These are phyloP conservation scores for Linderina pennispora DNA, from an alignment of 192 early-diverging fungal genomes.

Conservation along the genomic window DNA sequence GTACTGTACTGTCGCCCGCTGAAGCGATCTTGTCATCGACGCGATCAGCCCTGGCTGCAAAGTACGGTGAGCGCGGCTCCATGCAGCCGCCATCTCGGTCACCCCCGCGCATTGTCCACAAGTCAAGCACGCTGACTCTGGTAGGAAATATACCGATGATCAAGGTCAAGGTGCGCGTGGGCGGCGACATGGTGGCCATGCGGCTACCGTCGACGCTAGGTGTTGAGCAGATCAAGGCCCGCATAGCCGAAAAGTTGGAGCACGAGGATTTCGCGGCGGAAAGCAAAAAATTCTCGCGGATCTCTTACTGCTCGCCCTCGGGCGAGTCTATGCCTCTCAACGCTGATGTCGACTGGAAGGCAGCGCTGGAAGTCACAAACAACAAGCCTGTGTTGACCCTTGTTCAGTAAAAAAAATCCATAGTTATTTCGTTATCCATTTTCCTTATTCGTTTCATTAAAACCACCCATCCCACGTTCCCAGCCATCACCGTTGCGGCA, in stretches of 20 bases:
- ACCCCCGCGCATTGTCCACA: constrained; percentile 15
- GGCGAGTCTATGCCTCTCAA: constrained; percentile 31
- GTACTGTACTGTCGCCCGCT: too few relatives aligned
- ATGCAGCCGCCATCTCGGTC: constrained; percentile 9
- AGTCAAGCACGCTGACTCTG: constrained; percentile 25
- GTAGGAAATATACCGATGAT: constrained; percentile 33
- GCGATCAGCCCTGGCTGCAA: too few relatives aligned
- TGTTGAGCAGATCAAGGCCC: constrained; percentile 50
- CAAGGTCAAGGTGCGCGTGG: constrained; percentile 66
- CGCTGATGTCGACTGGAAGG: constrained; percentile 37
- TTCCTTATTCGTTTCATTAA: too few relatives aligned
- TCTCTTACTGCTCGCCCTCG: constrained; percentile 43
- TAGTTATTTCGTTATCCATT: constrained; percentile 3
- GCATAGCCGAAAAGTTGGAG: constrained; percentile 55
- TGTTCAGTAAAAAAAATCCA: constrained; percentile 11
- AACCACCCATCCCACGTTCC: too few relatives aligned
- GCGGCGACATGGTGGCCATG: constrained; percentile 69
- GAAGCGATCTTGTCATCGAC: too few relatives aligned
- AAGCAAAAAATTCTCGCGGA: constrained; percentile 10
- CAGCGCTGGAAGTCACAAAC: constrained; percentile 28
- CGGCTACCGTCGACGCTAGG: constrained; percentile 56
- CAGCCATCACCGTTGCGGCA: too few relatives aligned
- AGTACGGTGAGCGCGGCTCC: too few relatives aligned
- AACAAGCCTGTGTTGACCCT: constrained; percentile 39
- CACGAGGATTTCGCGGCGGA: constrained; percentile 4